phyloP scores from a whole-genome alignment of 805 yeast species.

The Nakazawaea holstii region DNA sequence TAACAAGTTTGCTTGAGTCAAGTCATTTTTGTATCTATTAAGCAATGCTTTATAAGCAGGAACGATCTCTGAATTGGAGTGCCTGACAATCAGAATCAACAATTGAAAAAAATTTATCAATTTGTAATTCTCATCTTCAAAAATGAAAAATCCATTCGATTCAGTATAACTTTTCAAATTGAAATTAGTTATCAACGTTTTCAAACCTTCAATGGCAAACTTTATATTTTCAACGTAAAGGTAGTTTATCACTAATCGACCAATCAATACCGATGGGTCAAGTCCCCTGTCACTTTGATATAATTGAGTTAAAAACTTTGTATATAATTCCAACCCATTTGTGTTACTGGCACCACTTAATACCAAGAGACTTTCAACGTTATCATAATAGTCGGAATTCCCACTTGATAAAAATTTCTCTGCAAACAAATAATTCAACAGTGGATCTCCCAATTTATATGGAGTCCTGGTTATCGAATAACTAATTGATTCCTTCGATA shows the following conservation, averaged over 20 bases:
- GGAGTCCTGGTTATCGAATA: slow-evolving; percentile 57
- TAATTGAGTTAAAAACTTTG: slow-evolving; percentile 29
- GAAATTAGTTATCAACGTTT: slow-evolving; percentile 30
- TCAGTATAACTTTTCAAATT: slow-evolving; percentile 13
- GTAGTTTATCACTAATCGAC: slow-evolving; percentile 72
- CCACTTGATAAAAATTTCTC: slow-evolving; percentile 43
- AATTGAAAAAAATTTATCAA: slow-evolving; percentile 68
- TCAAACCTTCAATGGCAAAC: slow-evolving; percentile 43
- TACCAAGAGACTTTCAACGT: slow-evolving; percentile 23
- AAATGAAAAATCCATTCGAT: slow-evolving; percentile 4
- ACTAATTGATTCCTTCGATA: slow-evolving; percentile 57
- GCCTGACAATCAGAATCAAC: slow-evolving; percentile 53
- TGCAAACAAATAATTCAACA: slow-evolving; percentile 71
- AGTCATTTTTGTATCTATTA: slow-evolving; percentile 29
- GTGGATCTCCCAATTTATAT: slow-evolving; percentile 65
- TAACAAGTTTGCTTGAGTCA: slow-evolving; percentile 18
- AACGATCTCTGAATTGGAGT: slow-evolving; percentile 29
- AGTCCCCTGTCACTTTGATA: slow-evolving; percentile 32
- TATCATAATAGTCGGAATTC: slow-evolving; percentile 17
- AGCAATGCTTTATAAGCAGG: slow-evolving; percentile 36
- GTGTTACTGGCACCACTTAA: slow-evolving; percentile 14
- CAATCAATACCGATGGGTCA: slow-evolving; percentile 18
- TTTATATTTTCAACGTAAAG: slow-evolving; percentile 61
- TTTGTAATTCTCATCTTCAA: slow-evolving; percentile 29
- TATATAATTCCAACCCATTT: slow-evolving; percentile 19